A percentile compares a stretch with the other conserved stretches of the same genome.
phyloP scores from a whole-genome alignment of 345 rosid genomes.

The Hibiscus trionum region DNA sequence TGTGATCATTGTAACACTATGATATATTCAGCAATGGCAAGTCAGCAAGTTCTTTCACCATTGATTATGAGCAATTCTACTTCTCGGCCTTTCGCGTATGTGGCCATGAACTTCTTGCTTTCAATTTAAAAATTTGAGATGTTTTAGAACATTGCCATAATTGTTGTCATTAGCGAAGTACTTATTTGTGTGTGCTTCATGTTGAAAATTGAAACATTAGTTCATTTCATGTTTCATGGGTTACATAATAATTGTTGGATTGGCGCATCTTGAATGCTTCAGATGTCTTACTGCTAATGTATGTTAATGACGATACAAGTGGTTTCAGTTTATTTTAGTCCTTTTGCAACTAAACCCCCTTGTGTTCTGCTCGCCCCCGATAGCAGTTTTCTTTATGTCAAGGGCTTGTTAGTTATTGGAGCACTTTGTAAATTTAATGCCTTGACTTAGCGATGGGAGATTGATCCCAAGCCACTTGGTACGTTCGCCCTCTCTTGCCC shows the following conservation, averaged over 20 bases:
- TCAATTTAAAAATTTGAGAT: background rate
- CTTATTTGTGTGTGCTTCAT: background rate
- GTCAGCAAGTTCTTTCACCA: conserved; percentile 1
- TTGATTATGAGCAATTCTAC: background rate
- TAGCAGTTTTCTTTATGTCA: background rate
- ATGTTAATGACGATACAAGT: background rate
- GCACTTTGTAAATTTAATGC: too few species aligned
- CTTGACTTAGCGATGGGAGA: background rate
- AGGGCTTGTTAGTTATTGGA: background rate
- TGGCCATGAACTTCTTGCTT: background rate
- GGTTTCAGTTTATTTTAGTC: background rate
- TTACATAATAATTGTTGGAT: background rate
- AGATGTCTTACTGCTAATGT: background rate
- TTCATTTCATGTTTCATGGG: background rate
- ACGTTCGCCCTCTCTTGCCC: background rate
- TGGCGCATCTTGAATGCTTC: background rate
- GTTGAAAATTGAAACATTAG: background rate
- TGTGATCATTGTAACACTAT: conserved; percentile 15
- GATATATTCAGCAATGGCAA: conserved; percentile 7
- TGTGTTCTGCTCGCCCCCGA: too few species aligned
- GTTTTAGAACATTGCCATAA: background rate
- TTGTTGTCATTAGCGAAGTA: background rate
- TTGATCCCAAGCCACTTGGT: background rate
- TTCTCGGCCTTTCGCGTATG: background rate
- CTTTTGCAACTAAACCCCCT: background rate